Evolutionary conservation across 2,329 filamentous ascomycete species (phyloP).

Genomic region (Reticulascus tulasneorum): DNA sequence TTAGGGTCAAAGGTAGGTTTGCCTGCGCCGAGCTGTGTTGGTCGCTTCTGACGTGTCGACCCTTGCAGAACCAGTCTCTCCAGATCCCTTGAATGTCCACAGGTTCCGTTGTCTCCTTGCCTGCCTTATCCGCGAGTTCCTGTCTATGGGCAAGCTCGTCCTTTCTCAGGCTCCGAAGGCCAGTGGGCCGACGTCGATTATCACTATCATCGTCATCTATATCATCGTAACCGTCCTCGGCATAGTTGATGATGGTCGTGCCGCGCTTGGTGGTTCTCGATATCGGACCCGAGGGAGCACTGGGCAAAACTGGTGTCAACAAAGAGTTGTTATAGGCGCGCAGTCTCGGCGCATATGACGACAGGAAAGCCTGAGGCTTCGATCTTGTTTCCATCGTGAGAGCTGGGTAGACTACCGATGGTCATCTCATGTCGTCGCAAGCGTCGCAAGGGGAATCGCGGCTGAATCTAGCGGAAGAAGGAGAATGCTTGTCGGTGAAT

Average conservation of each 20-base stretch:
- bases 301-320: conserved; percentile 77
- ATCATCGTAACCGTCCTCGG: conserved; percentile 91
- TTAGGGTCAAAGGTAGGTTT: conserved; percentile 79
- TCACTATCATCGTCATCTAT: conserved; percentile 70
- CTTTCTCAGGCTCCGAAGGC: conserved; percentile 75
- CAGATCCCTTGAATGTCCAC: conserved; percentile 87
- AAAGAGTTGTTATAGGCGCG: conserved; percentile 90
- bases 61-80: conserved; percentile 91
- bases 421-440: conserved; percentile 13
- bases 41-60: conserved; percentile 50
- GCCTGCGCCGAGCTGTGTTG: conserved; percentile 62
- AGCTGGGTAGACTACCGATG: conserved; percentile 11
- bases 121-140: conserved; percentile 70
- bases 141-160: conserved; percentile 60
- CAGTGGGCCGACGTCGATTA: conserved; percentile 72
- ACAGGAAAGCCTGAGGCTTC: conserved; percentile 80
- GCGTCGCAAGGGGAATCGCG: too few relatives aligned
- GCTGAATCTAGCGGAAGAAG: too few relatives aligned
- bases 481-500: too few relatives aligned
- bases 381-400: conserved; percentile 42
- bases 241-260: conserved; percentile 95
- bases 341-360: conserved; percentile 85
- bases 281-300: conserved; percentile 58
- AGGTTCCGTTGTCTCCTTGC: conserved; percentile 74
- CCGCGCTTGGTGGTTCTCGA: conserved; percentile 94